Base-by-base conservation (phyloP, 352 stramenopile genomes). In the Phytophthora tentaculata region DNA sequence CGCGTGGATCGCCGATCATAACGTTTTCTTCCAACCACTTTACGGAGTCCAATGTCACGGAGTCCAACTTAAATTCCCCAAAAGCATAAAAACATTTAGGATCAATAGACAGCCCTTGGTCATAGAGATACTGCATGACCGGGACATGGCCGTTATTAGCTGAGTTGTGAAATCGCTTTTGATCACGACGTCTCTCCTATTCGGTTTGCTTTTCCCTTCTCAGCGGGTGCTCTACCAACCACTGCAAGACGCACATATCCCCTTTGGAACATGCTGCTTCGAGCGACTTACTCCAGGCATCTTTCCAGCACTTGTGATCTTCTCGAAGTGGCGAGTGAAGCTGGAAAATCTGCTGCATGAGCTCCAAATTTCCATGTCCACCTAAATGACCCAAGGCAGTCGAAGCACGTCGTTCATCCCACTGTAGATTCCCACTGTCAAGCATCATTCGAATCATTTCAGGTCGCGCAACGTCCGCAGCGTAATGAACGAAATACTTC, bases 321-420 rank as follows among this genome's bases (percentile, higher is more conserved):
- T 45, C 0, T 48, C 3, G 58, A 44, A 59, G 48, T 0, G 48
- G 58, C 2, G 48, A 65, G 37, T 65, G 48, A 37, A 65, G 48
- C 16, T 58, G 48, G 2, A 58, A 23, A 22, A 65, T 43, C 17
- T 65, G 58, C 23, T 51, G 35, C 39, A 57, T 57, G 13, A 59
- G 23, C 10, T 58, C 35, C n/a, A 32, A 22, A 14, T 13, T 37
- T 51, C 58, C 58, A 43, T 39, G 26, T 9, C n/a, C 26, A 24
- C 35, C 58, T 20, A 52, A 23, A 52, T 59, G 14, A 2, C 2
- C 22, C 7, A 65, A 44, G 13, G 48, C 24, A 19, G 19, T 52
- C 5, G 48, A 12, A 0, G 48, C 35, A 44, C n/a, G 24, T 8
- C 35, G 1, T 28, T 65, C 49, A 39, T 59, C n/a, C 37, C 49